Conservation (phyloP, 331 rosid genomes). For the Quercus lobata region DNA sequence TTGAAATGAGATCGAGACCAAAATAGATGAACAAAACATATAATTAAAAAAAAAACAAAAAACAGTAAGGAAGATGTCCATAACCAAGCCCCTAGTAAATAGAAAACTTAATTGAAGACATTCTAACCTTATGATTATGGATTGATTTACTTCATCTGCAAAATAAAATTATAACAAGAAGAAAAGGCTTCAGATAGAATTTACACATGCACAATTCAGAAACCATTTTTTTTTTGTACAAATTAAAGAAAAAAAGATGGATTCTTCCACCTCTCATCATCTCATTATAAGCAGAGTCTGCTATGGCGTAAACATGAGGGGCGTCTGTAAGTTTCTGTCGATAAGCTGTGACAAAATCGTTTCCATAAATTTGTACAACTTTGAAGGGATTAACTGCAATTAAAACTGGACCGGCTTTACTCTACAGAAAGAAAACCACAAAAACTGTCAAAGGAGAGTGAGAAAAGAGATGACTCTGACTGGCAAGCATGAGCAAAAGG, state of each 20-base stretch:
- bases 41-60: constrained; percentile 20
- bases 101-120: constrained; percentile 8
- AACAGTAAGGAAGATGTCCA: constrained; percentile 3
- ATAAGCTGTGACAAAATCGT: constrained; percentile 56
- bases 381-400: constrained; percentile 89
- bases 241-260: constrained; percentile 6
- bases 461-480: constrained; percentile 7
- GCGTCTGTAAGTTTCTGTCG: constrained; percentile 47
- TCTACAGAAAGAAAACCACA: constrained; percentile 51
- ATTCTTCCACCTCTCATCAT: constrained; percentile 74
- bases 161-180: constrained; percentile 20
- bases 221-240: not conserved
- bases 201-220: constrained; percentile 8
- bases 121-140: constrained; percentile 88
- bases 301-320: constrained; percentile 84
- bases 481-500: constrained; percentile 10
- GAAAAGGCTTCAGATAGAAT: constrained; percentile 27
- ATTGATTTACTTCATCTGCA: constrained; percentile 87
- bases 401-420: constrained; percentile 87
- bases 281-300: constrained; percentile 74
- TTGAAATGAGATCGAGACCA: not conserved
- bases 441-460: constrained; percentile 20
- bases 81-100: constrained; percentile 17
- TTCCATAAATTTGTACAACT: constrained; percentile 60
- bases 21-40: not conserved